phyloP scores from a whole-genome alignment of 257 asterid species.

The Rehmannia glutinosa region DNA sequence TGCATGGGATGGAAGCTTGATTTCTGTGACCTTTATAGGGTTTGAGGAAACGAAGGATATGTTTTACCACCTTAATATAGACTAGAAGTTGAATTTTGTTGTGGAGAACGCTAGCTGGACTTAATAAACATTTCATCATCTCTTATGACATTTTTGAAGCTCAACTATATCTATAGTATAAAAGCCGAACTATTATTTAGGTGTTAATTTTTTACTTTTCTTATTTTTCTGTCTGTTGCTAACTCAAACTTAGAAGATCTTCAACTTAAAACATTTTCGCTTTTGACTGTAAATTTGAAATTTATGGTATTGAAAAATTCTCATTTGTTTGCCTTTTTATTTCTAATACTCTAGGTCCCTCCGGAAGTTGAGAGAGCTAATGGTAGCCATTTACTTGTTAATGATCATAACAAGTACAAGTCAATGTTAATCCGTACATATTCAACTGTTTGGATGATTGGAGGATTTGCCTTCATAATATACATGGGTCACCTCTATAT shows the following conservation, averaged over 20 bases:
- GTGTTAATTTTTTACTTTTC: background rate
- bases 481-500: slow-evolving; percentile 92
- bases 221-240: no score
- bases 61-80: background rate
- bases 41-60: background rate
- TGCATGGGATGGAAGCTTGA: background rate
- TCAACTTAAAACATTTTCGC: no score
- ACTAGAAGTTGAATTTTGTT: background rate
- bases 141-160: no score
- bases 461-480: slow-evolving; percentile 59
- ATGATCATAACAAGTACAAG: slow-evolving; percentile 74
- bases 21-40: background rate
- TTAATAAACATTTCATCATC: no score
- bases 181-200: no score
- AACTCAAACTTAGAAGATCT: no score
- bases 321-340: slow-evolving; percentile 4
- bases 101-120: background rate
- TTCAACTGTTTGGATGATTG: slow-evolving; percentile 91
- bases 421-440: slow-evolving; percentile 67
- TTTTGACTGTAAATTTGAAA: background rate
- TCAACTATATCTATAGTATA: no score
- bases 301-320: background rate
- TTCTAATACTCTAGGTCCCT: slow-evolving; percentile 42
- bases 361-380: slow-evolving; percentile 46
- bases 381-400: slow-evolving; percentile 61